Percentiles rank a stretch among this genome's conserved stretches.
Evolutionary conservation across 148 eudicot genomes (phyloP).

Genomic region (Amaranthus cruentus): DNA sequence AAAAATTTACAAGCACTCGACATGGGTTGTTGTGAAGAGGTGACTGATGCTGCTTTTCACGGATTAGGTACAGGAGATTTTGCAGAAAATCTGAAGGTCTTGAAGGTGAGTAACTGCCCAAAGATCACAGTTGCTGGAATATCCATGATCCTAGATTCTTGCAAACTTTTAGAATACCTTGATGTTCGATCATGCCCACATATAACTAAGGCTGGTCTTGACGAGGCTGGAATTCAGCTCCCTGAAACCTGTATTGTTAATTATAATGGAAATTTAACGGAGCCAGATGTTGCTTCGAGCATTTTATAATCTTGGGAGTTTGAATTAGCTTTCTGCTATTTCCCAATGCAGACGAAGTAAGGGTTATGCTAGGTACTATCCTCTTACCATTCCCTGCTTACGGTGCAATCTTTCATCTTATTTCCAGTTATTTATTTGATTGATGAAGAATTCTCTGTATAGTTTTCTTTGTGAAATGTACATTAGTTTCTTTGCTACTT

Average conservation of each 20-base stretch:
- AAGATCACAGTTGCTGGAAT: conserved; percentile 73
- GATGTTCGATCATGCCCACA: conserved; percentile 90
- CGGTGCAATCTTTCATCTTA: not conserved
- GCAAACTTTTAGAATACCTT: conserved; percentile 67
- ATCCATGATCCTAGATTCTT: conserved; percentile 44
- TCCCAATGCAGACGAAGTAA: not conserved
- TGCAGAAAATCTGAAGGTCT: conserved; percentile 49
- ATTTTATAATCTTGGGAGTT: not conserved
- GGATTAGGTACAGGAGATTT: conserved; percentile 36
- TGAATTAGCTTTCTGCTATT: not conserved
- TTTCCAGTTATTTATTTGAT: not conserved
- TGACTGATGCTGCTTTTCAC: conserved; percentile 77
- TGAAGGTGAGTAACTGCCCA: conserved; percentile 72
- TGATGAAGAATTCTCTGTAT: conserved; percentile 1
- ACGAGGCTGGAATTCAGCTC: conserved; percentile 66
- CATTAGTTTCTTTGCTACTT: not conserved
- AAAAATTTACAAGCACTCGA: conserved; percentile 68
- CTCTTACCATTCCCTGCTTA: conserved; percentile 5
- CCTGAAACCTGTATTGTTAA: conserved; percentile 69
- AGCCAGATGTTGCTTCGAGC: conserved; percentile 48
- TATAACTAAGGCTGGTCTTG: conserved; percentile 57
- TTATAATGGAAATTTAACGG: conserved; percentile 59
- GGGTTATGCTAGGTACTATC: not conserved
- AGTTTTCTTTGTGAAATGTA: conserved; percentile 14
- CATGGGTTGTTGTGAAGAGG: conserved; percentile 84